phyloP scores from a whole-genome alignment of 192 early-diverging fungal genomes.

The Cetraspora pellucida region DNA sequence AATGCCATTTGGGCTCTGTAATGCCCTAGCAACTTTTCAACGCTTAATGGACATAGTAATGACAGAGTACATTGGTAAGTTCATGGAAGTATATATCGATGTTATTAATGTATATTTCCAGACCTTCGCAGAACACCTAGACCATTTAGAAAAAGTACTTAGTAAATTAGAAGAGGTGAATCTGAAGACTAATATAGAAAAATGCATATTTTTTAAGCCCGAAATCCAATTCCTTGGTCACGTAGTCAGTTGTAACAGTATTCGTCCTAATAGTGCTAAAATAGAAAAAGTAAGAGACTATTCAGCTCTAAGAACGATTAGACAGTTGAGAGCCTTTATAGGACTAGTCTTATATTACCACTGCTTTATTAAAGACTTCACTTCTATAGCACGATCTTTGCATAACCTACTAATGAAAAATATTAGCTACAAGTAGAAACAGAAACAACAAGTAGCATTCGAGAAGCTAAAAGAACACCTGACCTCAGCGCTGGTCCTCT shows the following conservation, averaged over 20 bases:
- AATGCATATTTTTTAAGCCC: background rate
- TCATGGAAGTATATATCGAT: slow-evolving; percentile 47
- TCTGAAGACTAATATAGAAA: background rate
- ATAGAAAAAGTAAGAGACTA: background rate
- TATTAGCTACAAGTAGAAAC: background rate
- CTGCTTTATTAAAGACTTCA: background rate
- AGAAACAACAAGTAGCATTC: background rate
- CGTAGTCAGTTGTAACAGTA: background rate
- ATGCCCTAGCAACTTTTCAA: slow-evolving; percentile 46
- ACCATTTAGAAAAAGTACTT: slow-evolving; percentile 21
- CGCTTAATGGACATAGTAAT: slow-evolving; percentile 45
- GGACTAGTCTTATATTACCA: background rate
- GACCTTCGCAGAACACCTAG: slow-evolving; percentile 42
- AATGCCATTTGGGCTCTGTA: slow-evolving; percentile 49
- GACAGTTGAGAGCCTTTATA: background rate
- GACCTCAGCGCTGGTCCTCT: background rate
- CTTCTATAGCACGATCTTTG: background rate
- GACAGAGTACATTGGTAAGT: slow-evolving; percentile 32
- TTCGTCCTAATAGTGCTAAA: background rate
- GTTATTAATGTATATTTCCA: slow-evolving; percentile 45
- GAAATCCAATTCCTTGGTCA: background rate
- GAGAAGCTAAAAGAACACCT: background rate
- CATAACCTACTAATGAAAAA: slow-evolving; percentile 1
- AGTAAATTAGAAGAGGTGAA: background rate
- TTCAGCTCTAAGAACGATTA: background rate